These are phyloP conservation scores for Xylaria sp. DNA, from an alignment of 2,329 filamentous ascomycete species.

Conservation along the genomic window DNA sequence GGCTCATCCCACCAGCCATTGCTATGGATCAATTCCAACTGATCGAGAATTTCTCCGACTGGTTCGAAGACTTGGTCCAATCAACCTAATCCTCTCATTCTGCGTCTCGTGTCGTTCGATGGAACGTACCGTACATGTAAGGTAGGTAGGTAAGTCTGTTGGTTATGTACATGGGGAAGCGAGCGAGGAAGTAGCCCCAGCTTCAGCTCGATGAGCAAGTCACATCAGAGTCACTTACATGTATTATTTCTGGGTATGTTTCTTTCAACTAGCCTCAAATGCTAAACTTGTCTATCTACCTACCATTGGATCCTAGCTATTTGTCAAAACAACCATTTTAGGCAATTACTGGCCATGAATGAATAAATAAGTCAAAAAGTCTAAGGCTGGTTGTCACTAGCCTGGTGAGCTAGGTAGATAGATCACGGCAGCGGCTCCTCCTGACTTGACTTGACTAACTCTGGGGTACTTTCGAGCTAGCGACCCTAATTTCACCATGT, in stretches of 20 bases:
- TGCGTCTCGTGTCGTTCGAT: too few relatives aligned
- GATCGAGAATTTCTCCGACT: slow-evolving; percentile 27
- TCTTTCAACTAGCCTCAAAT: slow-evolving; percentile 4
- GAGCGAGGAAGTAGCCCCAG: slow-evolving; percentile 11
- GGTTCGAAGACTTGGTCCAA: slow-evolving; percentile 13
- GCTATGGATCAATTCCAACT: slow-evolving; percentile 11
- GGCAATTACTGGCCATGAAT: neutral
- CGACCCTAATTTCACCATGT: neutral
- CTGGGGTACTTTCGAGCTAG: neutral
- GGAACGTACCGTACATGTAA: too few relatives aligned
- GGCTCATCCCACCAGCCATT: slow-evolving; percentile 15
- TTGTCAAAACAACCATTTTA: neutral
- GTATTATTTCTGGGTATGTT: too few relatives aligned
- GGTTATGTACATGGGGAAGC: too few relatives aligned
- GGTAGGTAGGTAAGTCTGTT: too few relatives aligned
- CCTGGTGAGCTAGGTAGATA: neutral
- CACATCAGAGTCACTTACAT: neutral
- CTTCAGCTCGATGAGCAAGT: neutral
- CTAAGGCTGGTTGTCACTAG: neutral
- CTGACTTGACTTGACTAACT: too few relatives aligned
- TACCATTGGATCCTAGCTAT: too few relatives aligned
- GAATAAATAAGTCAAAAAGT: too few relatives aligned
- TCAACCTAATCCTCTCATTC: slow-evolving; percentile 10
- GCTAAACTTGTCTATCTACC: slow-evolving; percentile 4
- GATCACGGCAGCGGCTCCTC: neutral